Percentiles rank a stretch among this genome's conserved stretches.
phyloP scores from a whole-genome alignment of 1,139 yeast genomes.

The Zhuliangozyma parablackwelliae region DNA sequence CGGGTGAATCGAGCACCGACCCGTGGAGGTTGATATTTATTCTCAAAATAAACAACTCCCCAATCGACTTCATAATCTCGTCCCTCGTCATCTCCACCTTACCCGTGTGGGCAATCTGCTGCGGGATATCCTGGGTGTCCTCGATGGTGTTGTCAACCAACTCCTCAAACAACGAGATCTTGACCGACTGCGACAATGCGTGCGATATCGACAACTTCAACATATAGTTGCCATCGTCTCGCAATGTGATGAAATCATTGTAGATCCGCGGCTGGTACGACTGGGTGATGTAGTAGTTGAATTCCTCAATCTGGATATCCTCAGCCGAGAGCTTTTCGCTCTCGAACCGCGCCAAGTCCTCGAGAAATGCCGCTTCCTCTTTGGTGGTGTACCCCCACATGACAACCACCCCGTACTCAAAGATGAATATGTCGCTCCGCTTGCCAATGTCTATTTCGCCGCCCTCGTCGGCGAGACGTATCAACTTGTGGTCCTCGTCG shows the following conservation, averaged over 20 bases:
- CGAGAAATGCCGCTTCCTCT: slow-evolving; percentile 80
- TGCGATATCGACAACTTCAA: slow-evolving; percentile 83
- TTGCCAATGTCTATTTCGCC: slow-evolving; percentile 86
- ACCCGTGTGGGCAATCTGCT: slow-evolving; percentile 90
- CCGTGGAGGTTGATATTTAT: slow-evolving; percentile 92
- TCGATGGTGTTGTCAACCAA: slow-evolving; percentile 93
- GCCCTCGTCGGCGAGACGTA: slow-evolving; percentile 85
- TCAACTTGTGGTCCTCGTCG: slow-evolving; percentile 39
- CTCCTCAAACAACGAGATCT: slow-evolving; percentile 91
- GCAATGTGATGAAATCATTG: slow-evolving; percentile 86
- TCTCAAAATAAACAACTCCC: slow-evolving; percentile 86
- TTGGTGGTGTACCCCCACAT: slow-evolving; percentile 89
- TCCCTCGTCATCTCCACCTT: slow-evolving; percentile 91
- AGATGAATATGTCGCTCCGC: slow-evolving; percentile 76
- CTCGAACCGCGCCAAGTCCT: slow-evolving; percentile 83
- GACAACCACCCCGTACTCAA: slow-evolving; percentile 92
- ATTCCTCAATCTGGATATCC: slow-evolving; percentile 90
- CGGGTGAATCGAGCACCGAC: slow-evolving; percentile 92
- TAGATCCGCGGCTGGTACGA: slow-evolving; percentile 93
- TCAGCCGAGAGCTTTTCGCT: slow-evolving; percentile 85
- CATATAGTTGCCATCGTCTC: slow-evolving; percentile 91
- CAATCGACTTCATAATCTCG: slow-evolving; percentile 94
- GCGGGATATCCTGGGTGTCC: slow-evolving; percentile 95
- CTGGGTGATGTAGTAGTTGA: slow-evolving; percentile 88
- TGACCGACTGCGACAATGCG: slow-evolving; percentile 89